phyloP scores from a whole-genome alignment of 2,329 filamentous ascomycete species.

The Aspergillus sp. region DNA sequence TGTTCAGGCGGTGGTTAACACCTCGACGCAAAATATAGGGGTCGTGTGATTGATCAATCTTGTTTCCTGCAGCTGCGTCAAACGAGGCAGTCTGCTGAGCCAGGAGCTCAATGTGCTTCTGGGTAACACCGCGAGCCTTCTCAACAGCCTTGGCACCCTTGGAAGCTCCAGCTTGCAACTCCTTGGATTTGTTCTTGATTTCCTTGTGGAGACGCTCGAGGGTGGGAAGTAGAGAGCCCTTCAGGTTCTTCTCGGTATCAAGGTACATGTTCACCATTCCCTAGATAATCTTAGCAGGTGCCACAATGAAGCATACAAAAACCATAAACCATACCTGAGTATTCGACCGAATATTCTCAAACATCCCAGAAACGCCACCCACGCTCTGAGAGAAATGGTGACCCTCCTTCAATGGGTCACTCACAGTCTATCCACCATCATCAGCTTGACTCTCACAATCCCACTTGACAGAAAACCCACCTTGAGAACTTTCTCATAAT shows the following conservation, averaged over 20 bases:
- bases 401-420: constrained; percentile 77
- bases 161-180: constrained; percentile 72
- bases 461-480: constrained; percentile 32
- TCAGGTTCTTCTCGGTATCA: constrained; percentile 88
- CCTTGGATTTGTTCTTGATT: constrained; percentile 94
- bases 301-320: too few species aligned
- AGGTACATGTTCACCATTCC: constrained; percentile 81
- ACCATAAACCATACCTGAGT: constrained; percentile 57
- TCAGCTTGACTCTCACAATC: constrained; percentile 4
- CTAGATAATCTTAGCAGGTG: constrained; percentile 34
- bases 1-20: constrained; percentile 77
- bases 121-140: constrained; percentile 76
- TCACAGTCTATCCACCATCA: constrained; percentile 60
- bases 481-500: constrained; percentile 94
- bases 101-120: constrained; percentile 94
- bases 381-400: constrained; percentile 88
- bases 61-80: constrained; percentile 65
- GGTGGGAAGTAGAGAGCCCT: constrained; percentile 77
- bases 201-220: constrained; percentile 90
- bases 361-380: constrained; percentile 83
- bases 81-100: constrained; percentile 78
- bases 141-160: constrained; percentile 89
- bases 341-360: constrained; percentile 90
- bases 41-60: constrained; percentile 68
- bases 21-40: constrained; percentile 83